These are phyloP conservation scores for Cylindrotheca fusiformis DNA, from an alignment of 108 stramenopile species.

Conservation along the genomic window DNA sequence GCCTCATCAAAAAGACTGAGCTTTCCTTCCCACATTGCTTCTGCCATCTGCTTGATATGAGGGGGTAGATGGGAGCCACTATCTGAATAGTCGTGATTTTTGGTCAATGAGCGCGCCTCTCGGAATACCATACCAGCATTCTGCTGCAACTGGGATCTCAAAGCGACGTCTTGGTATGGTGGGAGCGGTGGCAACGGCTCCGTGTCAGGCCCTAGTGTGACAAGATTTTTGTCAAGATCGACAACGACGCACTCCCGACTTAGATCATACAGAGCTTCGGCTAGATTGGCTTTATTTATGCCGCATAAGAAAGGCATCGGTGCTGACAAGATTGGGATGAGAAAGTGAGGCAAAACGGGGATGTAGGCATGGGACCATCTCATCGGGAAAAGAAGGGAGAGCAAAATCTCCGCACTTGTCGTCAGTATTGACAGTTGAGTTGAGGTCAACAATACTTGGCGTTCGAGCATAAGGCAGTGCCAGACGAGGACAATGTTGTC, in stretches of 20 bases:
- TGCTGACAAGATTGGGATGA: slow-evolving; percentile 87
- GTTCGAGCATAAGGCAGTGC: slow-evolving; percentile 82
- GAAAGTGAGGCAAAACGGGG: slow-evolving; percentile 74
- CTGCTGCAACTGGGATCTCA: slow-evolving; percentile 55
- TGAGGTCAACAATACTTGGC: slow-evolving; percentile 81
- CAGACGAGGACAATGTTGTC: slow-evolving; percentile 77
- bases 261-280: slow-evolving; percentile 63
- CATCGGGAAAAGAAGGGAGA: slow-evolving; percentile 94
- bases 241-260: slow-evolving; percentile 83
- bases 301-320: slow-evolving; percentile 86
- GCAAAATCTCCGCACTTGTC: slow-evolving; percentile 90
- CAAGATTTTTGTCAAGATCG: slow-evolving; percentile 78
- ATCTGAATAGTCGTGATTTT: slow-evolving; percentile 30
- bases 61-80: slow-evolving; percentile 37
- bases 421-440: slow-evolving; percentile 85
- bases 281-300: slow-evolving; percentile 73
- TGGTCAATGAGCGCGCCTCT: slow-evolving; percentile 64
- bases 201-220: slow-evolving; percentile 61
- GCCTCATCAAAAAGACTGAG: slow-evolving; percentile 70
- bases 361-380: slow-evolving; percentile 92
- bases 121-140: slow-evolving; percentile 81
- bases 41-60: slow-evolving; percentile 51
- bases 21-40: slow-evolving; percentile 72
- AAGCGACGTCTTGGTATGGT: slow-evolving; percentile 63
- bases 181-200: slow-evolving; percentile 63